These are phyloP conservation scores for Tagetes erecta DNA, from an alignment of 129 eudicot genomes.

Conservation along the genomic window DNA sequence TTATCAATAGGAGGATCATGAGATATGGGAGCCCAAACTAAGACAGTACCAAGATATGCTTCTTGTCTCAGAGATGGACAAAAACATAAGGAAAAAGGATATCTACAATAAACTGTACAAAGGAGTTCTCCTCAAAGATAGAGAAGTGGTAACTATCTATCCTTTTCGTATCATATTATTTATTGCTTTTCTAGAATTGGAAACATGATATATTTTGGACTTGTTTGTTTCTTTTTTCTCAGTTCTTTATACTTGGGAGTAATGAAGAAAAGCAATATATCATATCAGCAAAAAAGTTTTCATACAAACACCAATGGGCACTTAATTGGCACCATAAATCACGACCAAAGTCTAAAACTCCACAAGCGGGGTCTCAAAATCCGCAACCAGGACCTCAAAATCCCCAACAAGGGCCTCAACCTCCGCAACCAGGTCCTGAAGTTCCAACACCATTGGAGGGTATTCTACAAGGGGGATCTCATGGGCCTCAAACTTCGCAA, in stretches of 20 bases:
- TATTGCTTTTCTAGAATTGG: neutral
- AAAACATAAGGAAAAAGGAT: neutral
- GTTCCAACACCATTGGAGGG: no score
- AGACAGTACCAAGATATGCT: slow-evolving; percentile 1
- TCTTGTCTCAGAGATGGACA: neutral
- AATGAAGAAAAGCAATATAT: neutral
- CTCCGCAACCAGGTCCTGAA: no score
- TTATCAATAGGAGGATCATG: slow-evolving; percentile 6
- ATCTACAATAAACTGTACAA: neutral
- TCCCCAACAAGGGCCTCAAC: no score
- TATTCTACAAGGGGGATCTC: no score
- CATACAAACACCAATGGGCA: neutral
- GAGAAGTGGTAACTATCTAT: slow-evolving; percentile 13
- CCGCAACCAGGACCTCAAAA: no score
- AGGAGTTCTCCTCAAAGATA: slow-evolving; percentile 15
- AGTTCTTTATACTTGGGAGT: slow-evolving; percentile 9
- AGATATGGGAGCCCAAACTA: slow-evolving; percentile 3
- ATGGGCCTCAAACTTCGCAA: no score
- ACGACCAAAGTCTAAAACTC: neutral
- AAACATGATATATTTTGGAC: neutral
- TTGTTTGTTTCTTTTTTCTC: neutral
- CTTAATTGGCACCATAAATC: neutral
- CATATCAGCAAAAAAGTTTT: slow-evolving; percentile 14
- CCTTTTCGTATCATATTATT: neutral
- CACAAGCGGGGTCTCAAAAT: no score